Conservation (phyloP, 2,329 filamentous ascomycete genomes). For the Rutstroemia sp. region DNA sequence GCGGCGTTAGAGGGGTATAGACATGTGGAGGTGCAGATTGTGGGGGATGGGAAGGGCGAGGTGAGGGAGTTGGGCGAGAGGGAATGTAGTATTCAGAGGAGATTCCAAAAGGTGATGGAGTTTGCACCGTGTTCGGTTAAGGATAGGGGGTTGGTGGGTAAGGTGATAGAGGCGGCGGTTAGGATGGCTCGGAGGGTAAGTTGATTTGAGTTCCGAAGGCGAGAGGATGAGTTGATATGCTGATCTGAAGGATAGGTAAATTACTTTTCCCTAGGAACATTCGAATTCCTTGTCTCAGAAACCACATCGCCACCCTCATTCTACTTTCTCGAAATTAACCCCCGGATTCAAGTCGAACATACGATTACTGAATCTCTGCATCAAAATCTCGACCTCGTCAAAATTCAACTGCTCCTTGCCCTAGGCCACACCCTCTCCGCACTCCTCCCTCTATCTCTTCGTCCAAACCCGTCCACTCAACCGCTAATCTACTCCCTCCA, state of each 20-base stretch:
- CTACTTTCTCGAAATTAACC: slow-evolving; percentile 28
- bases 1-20: slow-evolving; percentile 52
- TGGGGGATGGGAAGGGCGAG: slow-evolving; percentile 43
- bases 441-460: slow-evolving; percentile 28
- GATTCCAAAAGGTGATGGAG: slow-evolving; percentile 46
- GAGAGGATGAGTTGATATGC: not conserved
- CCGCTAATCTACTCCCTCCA: slow-evolving; percentile 34
- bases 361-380: slow-evolving; percentile 33
- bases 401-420: slow-evolving; percentile 31
- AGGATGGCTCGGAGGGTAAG: slow-evolving; percentile 42
- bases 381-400: slow-evolving; percentile 26
- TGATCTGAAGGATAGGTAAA: slow-evolving; percentile 32
- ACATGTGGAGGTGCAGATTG: slow-evolving; percentile 44
- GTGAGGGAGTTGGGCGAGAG: slow-evolving; percentile 38
- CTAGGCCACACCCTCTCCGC: slow-evolving; percentile 26
- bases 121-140: slow-evolving; percentile 61
- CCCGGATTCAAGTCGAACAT: slow-evolving; percentile 27
- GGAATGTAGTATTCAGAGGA: slow-evolving; percentile 43
- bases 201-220: not conserved
- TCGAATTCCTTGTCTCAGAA: slow-evolving; percentile 54
- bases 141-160: slow-evolving; percentile 33
- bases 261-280: slow-evolving; percentile 54
- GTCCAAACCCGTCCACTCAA: slow-evolving; percentile 26
- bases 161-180: slow-evolving; percentile 40
- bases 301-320: slow-evolving; percentile 33